Conservation (phyloP, 2,329 filamentous ascomycete species). For the Juglanconis sp. region DNA sequence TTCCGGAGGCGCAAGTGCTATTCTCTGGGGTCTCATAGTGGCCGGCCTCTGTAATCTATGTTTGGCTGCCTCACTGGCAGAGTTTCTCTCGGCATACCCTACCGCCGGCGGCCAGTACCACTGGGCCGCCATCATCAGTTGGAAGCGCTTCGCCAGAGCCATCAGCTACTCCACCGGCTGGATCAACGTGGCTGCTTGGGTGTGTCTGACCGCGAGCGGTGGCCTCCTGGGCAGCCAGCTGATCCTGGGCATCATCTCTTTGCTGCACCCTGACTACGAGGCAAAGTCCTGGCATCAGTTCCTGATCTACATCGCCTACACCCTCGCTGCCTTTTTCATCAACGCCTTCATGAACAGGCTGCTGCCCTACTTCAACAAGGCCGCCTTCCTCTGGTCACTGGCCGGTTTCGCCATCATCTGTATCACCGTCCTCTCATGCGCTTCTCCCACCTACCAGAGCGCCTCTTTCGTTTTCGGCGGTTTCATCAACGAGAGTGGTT, state of each 20-base stretch:
- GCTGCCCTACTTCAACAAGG: conserved; percentile 64
- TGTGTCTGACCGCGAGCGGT: conserved; percentile 65
- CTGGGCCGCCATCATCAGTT: conserved; percentile 66
- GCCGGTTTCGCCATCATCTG: conserved; percentile 66
- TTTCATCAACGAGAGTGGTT: conserved; percentile 67
- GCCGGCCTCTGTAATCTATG: conserved; percentile 68
- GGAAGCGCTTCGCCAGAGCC: conserved; percentile 56
- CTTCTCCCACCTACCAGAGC: conserved; percentile 62
- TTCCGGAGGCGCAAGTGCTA: conserved; percentile 64
- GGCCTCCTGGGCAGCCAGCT: conserved; percentile 66
- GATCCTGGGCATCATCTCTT: conserved; percentile 60
- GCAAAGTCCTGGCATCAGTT: conserved; percentile 68
- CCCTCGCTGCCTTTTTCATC: conserved; percentile 56
- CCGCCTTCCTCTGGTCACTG: conserved; percentile 69
- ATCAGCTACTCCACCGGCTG: conserved; percentile 71
- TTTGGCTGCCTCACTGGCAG: conserved; percentile 65
- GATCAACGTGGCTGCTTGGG: conserved; percentile 72
- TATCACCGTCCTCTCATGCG: conserved; percentile 65
- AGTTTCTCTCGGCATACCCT: conserved; percentile 65
- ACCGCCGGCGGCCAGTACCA: conserved; percentile 65
- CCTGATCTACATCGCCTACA: conserved; percentile 66
- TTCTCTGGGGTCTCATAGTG: conserved; percentile 68
- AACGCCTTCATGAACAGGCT: conserved; percentile 63
- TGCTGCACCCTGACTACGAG: conserved; percentile 57
- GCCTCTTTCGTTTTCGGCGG: conserved; percentile 63